phyloP scores from a whole-genome alignment of 2,329 filamentous ascomycete species.

The Claviceps spartinae region DNA sequence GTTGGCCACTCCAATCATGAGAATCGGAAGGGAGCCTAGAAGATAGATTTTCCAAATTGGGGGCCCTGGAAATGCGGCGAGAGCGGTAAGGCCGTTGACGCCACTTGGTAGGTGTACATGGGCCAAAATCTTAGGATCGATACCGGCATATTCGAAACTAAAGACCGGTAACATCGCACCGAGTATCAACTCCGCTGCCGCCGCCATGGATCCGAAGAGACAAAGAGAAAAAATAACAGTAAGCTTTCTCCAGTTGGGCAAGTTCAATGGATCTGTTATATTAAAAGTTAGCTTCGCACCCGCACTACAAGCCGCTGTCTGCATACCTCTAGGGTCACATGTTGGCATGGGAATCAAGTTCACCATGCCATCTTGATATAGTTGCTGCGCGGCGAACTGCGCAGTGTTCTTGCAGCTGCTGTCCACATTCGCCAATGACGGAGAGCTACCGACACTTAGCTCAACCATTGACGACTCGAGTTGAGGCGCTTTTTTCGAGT shows the following conservation, averaged over 20 bases:
- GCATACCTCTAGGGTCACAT: constrained; percentile 1
- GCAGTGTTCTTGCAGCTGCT: too few relatives aligned
- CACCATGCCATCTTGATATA: constrained; percentile 1
- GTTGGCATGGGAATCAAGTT: constrained; percentile 4
- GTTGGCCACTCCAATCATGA: constrained; percentile 1
- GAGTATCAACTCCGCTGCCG: constrained; percentile 1
- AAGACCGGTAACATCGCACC: constrained; percentile 2
- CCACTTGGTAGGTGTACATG: not conserved
- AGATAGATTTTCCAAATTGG: constrained; percentile 3
- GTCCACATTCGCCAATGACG: not conserved
- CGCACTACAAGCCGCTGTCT: not conserved
- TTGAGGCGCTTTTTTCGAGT: not conserved
- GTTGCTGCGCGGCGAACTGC: not conserved
- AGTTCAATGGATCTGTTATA: not conserved
- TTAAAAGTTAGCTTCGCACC: not conserved
- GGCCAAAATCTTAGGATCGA: not conserved
- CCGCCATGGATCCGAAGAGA: constrained; percentile 3
- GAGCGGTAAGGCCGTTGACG: not conserved
- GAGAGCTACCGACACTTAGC: not conserved
- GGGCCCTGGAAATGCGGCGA: not conserved
- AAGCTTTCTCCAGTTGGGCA: constrained; percentile 1
- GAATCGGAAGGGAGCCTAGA: constrained; percentile 1
- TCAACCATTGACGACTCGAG: not conserved
- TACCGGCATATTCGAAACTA: constrained; percentile 2
- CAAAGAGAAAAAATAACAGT: not conserved